Evolutionary conservation across 2,329 filamentous ascomycete genomes (phyloP).

Genomic region (Aspergillus phoenicis): DNA sequence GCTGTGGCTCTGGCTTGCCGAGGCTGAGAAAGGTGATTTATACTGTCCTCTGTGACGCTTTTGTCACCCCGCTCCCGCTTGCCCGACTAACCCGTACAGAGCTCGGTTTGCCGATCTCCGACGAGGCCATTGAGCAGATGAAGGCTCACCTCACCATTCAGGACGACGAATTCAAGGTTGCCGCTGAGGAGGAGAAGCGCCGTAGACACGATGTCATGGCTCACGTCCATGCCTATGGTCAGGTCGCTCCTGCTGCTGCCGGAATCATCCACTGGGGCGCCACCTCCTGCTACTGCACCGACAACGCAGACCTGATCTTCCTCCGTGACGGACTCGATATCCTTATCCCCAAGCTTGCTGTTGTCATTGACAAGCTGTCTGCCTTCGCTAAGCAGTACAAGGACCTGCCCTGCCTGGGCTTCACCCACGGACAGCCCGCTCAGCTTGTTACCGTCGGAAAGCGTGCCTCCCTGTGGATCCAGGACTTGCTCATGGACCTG

Average conservation of each 20-base stretch:
- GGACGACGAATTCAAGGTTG: conserved; percentile 75
- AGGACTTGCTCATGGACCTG: conserved; percentile 75
- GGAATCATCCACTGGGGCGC: conserved; percentile 81
- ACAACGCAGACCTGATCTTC: conserved; percentile 78
- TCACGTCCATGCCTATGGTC: conserved; percentile 74
- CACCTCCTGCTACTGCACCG: conserved; percentile 62
- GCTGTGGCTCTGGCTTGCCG: conserved; percentile 82
- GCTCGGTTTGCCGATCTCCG: conserved; percentile 72
- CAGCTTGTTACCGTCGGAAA: conserved; percentile 67
- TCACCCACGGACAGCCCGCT: conserved; percentile 67
- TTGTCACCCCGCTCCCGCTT: conserved; percentile 10
- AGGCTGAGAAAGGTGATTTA: conserved; percentile 64
- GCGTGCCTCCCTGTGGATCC: conserved; percentile 72
- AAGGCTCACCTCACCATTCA: conserved; percentile 71
- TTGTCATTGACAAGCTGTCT: conserved; percentile 73
- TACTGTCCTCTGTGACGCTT: conserved; percentile 6
- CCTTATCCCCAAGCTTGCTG: conserved; percentile 76
- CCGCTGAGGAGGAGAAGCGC: conserved; percentile 73
- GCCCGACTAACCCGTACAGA: conserved; percentile 49
- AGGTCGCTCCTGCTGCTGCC: conserved; percentile 72
- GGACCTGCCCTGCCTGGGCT: conserved; percentile 70
- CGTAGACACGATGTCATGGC: conserved; percentile 67
- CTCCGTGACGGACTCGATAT: conserved; percentile 74
- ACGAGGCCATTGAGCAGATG: conserved; percentile 77
- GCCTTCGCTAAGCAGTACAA: conserved; percentile 74